phyloP scores from a whole-genome alignment of 345 rosid genomes.

The Lagerstroemia speciosa region DNA sequence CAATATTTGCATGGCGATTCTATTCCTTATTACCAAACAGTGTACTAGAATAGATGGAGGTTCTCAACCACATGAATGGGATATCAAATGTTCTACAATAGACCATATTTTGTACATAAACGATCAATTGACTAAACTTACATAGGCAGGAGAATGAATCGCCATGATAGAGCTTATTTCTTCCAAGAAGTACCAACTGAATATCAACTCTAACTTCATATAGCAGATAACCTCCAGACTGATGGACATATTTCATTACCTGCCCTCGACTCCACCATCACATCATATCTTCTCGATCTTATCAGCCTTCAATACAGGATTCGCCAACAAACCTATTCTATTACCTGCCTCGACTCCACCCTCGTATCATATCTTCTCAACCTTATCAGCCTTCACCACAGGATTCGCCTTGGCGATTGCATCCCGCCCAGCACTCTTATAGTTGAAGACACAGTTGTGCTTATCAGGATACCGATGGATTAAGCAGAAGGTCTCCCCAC shows the following conservation, averaged over 20 bases:
- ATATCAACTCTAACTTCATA: background rate
- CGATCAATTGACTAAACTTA: no score
- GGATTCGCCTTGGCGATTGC: slow-evolving; percentile 50
- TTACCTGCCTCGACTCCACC: no score
- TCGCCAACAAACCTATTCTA: no score
- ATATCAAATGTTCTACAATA: no score
- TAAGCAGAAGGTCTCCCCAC: slow-evolving; percentile 36
- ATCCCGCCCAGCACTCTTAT: slow-evolving; percentile 29
- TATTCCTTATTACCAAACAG: no score
- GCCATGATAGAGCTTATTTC: no score
- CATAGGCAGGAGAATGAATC: no score
- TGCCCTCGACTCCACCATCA: no score
- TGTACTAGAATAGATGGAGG: no score
- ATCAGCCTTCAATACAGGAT: slow-evolving; percentile 42
- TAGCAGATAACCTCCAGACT: background rate
- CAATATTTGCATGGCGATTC: background rate
- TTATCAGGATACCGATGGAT: slow-evolving; percentile 41
- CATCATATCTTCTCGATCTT: slow-evolving; percentile 38
- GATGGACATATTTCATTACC: background rate
- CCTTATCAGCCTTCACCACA: slow-evolving; percentile 40
- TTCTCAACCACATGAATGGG: no score
- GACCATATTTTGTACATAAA: background rate
- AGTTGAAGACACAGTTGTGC: slow-evolving; percentile 34
- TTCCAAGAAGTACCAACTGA: no score
- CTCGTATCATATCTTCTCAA: slow-evolving; percentile 31